Percentiles rank a stretch among this genome's conserved stretches.
These are phyloP conservation scores for Aspergillus homomorphus DNA, from an alignment of 495 filamentous ascomycete species.

Conservation along the genomic window DNA sequence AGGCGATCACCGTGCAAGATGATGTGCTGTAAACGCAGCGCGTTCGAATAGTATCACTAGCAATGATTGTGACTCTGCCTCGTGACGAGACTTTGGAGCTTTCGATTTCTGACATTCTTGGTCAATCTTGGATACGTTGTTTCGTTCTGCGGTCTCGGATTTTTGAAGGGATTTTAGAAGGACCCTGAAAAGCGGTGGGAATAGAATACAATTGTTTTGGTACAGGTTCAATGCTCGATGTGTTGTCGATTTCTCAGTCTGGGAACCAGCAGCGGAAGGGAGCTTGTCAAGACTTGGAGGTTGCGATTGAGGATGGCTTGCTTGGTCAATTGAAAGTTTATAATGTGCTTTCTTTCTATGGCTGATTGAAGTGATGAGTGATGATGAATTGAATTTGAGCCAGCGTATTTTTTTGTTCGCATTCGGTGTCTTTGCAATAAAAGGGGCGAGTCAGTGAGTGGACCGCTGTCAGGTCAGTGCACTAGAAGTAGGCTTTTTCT, in stretches of 20 bases:
- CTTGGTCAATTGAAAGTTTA: neutral
- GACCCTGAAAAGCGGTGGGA: neutral
- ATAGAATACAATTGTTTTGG: neutral
- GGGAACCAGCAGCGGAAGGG: too few species aligned
- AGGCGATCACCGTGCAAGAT: constrained; percentile 36
- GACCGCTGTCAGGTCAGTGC: too few species aligned
- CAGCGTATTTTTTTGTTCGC: neutral
- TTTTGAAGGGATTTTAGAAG: neutral
- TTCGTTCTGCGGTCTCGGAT: neutral
- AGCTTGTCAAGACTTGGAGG: neutral
- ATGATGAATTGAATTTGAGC: neutral
- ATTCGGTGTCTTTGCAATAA: too few species aligned
- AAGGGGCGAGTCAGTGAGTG: neutral
- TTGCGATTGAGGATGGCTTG: neutral
- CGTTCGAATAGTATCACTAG: neutral
- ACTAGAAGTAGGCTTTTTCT: neutral
- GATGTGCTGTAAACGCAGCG: neutral
- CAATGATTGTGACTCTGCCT: neutral
- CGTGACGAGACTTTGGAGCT: neutral
- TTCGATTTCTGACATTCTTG: neutral
- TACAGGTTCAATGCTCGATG: too few species aligned
- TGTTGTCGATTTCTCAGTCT: too few species aligned
- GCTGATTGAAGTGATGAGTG: neutral
- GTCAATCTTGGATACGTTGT: neutral
- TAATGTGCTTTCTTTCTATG: too few species aligned